These are phyloP conservation scores for Nitzschia sp. DNA, from an alignment of 108 stramenopile species.

Conservation along the genomic window DNA sequence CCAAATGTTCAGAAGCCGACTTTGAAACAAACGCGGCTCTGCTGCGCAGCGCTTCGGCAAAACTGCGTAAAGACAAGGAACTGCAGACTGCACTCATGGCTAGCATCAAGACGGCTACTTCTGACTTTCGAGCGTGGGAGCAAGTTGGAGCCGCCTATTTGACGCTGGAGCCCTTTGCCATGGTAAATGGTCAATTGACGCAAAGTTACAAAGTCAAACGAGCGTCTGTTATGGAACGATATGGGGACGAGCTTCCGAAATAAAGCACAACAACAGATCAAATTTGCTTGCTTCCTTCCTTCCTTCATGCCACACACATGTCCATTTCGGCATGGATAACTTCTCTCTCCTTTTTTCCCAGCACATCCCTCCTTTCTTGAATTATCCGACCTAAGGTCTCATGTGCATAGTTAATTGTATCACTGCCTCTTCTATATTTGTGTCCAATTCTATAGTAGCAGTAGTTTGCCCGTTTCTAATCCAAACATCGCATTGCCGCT, in stretches of 20 bases:
- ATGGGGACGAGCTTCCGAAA: conserved; percentile 59
- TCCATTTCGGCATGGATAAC: no score
- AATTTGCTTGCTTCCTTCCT: neutral
- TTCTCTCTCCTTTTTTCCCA: no score
- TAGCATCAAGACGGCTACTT: conserved; percentile 57
- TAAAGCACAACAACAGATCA: neutral
- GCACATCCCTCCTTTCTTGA: no score
- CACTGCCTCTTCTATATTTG: no score
- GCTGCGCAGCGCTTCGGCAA: conserved; percentile 56
- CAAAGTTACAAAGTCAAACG: conserved; percentile 96
- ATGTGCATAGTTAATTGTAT: no score
- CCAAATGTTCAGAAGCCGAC: conserved; percentile 71
- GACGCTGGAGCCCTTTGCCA: conserved; percentile 93
- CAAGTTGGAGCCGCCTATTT: conserved; percentile 74
- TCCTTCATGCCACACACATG: no score
- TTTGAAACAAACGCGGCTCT: conserved; percentile 47
- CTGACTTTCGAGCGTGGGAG: conserved; percentile 78
- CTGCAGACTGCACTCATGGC: conserved; percentile 48
- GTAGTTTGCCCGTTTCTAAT: no score
- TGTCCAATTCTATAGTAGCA: no score
- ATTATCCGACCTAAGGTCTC: no score
- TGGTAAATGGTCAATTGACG: conserved; percentile 92
- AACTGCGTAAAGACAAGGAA: conserved; percentile 53
- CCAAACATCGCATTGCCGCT: no score
- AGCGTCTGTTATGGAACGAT: conserved; percentile 75